Evolutionary conservation across 139 green algal species (phyloP).

Genomic region (Tetradesmus obliquus): DNA sequence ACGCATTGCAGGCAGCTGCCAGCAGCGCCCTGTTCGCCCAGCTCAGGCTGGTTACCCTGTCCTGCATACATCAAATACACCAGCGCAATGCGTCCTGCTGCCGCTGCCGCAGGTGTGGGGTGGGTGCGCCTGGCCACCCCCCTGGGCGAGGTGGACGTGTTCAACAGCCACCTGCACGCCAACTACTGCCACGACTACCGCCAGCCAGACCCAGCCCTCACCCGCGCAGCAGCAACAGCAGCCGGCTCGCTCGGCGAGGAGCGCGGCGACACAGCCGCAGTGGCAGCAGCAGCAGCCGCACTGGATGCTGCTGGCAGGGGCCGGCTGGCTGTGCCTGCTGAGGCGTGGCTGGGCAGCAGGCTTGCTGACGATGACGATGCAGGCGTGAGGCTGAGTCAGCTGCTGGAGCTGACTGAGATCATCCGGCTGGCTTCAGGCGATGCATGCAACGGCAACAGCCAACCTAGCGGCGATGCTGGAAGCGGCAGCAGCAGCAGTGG

Average conservation of each 20-base stretch:
- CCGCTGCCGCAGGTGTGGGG: conserved; percentile 57
- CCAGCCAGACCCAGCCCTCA: neutral
- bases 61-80: neutral
- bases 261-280: neutral
- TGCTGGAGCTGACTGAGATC: conserved; percentile 59
- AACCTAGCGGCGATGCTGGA: neutral
- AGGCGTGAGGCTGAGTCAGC: conserved; percentile 44
- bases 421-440: conserved; percentile 10
- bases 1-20: neutral
- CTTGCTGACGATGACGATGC: conserved; percentile 46
- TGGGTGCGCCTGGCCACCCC: conserved; percentile 59
- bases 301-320: neutral
- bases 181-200: conserved; percentile 71
- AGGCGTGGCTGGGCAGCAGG: conserved; percentile 7
- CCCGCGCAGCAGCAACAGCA: conserved; percentile 24
- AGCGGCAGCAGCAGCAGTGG: neutral
- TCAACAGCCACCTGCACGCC: conserved; percentile 74
- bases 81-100: neutral
- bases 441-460: neutral
- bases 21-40: neutral
- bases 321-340: neutral
- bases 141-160: conserved; percentile 57
- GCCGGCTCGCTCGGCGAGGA: neutral
- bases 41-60: neutral
- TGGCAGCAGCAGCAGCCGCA: neutral